Conservation (phyloP, 306 rosid genomes). For the Prunus kanzakura region DNA sequence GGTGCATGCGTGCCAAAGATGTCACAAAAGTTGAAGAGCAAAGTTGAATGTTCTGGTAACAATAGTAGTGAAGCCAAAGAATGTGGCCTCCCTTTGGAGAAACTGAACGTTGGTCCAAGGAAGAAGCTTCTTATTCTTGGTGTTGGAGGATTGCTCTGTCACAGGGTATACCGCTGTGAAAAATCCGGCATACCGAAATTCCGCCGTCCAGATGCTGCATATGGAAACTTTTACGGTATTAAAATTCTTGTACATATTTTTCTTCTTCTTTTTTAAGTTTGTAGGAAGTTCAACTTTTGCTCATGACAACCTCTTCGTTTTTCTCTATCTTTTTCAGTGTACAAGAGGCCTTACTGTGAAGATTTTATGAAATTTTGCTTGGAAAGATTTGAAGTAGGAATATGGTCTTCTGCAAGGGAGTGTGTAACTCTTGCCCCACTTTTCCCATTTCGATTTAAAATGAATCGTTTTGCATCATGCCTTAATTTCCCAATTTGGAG, state of each 20-base stretch:
- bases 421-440: neutral
- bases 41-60: neutral
- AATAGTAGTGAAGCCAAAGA: neutral
- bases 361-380: slow-evolving; percentile 36
- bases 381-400: slow-evolving; percentile 41
- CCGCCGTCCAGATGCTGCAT: slow-evolving; percentile 15
- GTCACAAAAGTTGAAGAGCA: neutral
- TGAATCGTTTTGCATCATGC: neutral
- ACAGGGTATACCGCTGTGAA: slow-evolving; percentile 13
- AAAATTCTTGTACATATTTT: neutral
- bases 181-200: neutral
- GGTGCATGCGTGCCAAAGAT: neutral
- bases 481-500: too few relatives aligned
- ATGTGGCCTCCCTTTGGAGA: neutral
- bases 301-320: too few relatives aligned
- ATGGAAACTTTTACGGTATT: slow-evolving; percentile 23
- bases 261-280: too few relatives aligned
- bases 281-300: too few relatives aligned
- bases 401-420: slow-evolving; percentile 47
- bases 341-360: slow-evolving; percentile 35
- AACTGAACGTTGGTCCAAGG: slow-evolving; percentile 21
- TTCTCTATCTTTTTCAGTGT: neutral
- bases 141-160: slow-evolving; percentile 34
- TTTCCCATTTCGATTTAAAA: neutral
- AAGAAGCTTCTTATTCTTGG: slow-evolving; percentile 39